phyloP scores from a whole-genome alignment of 164 flowering plant genomes.

The Cinnamomum micranthum region DNA sequence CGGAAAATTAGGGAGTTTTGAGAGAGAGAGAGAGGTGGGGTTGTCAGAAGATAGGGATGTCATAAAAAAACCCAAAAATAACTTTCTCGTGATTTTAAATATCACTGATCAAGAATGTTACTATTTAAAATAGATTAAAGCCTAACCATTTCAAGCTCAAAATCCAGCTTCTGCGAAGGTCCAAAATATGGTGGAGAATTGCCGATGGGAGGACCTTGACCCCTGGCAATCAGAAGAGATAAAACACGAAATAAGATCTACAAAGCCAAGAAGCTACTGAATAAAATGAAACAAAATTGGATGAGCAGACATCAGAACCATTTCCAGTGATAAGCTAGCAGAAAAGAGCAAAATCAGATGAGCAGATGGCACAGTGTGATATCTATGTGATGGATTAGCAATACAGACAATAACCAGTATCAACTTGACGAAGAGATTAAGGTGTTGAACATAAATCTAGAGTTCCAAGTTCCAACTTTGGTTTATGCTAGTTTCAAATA shows the following conservation, averaged over 20 bases:
- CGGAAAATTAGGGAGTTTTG: no score
- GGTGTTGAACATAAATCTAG: no score
- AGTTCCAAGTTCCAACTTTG: no score
- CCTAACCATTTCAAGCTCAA: conserved; percentile 94
- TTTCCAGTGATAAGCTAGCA: no score
- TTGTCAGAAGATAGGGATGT: neutral
- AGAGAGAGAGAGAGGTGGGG: no score
- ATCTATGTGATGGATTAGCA: neutral
- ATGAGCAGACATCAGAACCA: no score
- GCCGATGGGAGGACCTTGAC: conserved; percentile 71
- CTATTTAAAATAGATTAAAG: neutral
- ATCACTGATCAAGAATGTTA: no score
- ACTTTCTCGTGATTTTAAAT: neutral
- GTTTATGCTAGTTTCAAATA: no score
- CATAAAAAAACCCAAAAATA: neutral
- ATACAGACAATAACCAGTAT: neutral
- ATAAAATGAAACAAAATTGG: no score
- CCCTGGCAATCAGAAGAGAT: conserved; percentile 41
- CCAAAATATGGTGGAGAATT: conserved; percentile 85
- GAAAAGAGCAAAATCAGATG: neutral
- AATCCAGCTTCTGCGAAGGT: conserved; percentile 87
- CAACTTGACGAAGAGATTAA: neutral
- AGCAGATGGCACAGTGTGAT: neutral
- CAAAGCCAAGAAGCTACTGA: no score
- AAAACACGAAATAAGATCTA: no score